Evolutionary conservation across 2,329 filamentous ascomycete species (phyloP), one percentile per base, ranked within the genome.

Genomic region (Emergomyces orientalis): DNA sequence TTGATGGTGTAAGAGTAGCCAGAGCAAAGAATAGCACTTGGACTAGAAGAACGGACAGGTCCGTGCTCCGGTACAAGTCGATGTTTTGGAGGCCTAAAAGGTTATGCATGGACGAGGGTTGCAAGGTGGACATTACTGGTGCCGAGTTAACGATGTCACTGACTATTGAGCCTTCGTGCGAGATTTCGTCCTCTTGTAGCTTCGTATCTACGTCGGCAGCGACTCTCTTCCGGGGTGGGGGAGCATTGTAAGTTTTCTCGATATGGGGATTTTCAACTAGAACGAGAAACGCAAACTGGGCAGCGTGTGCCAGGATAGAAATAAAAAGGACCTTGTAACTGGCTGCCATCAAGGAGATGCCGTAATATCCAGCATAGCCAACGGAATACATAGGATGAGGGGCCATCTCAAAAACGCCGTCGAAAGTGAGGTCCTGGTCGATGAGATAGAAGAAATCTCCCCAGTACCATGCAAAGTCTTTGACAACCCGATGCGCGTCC

Each of bases 381-480:
- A 97, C 93, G 62, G 92, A 96, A 78, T 97, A 97, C 93, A 97
- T 97, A 66, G 93, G 93, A 74, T 97, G 94, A 39, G 94, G 94
- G 25, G 94, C 94, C 88, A 99, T 95, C 78, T 99, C 94, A 74
- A 97, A 99, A 66, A 99, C 94, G 63, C 94, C 94, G 73, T 99
- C 94, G 75, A 99, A 99, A 59, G 92, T 97, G 74, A 99, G 82
- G 73, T 96, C 91, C 78, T 97, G 92, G 77, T 99, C 94, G 75
- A 99, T 90, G 72, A 99, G 87, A 77, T 91, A 99, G 82, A 97
- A 99, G 78, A 97, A 97, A 77, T 99, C 94, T 65, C 94, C 94
- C 94, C 94, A 99, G 78, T 97, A 99, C 94, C 94, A 99, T 34
- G 94, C 94, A 78, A 92, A 99, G 77, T 99, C 94, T 77, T 97